Evolutionary conservation across 176 grass and related monocot species (phyloP).

Genomic region (Hyparrhenia diplandra): DNA sequence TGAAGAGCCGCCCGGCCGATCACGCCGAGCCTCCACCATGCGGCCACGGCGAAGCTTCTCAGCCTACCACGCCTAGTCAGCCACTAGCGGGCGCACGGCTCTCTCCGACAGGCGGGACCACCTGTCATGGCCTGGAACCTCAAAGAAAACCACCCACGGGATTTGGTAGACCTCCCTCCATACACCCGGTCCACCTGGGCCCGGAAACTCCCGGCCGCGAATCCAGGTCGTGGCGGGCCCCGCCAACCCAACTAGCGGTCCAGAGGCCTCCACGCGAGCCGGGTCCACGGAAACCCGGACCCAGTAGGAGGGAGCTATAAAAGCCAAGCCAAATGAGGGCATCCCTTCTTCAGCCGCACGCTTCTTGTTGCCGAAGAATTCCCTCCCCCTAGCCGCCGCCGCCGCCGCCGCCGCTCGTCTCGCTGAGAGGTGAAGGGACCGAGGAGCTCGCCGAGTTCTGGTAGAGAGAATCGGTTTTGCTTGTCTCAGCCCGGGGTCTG

Average conservation of each 20-base stretch:
- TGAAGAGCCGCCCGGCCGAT: no score
- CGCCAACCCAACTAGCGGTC: neutral
- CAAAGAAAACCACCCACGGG: neutral
- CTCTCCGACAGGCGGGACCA: neutral
- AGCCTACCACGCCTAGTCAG: conserved; percentile 19
- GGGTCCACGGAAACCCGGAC: neutral
- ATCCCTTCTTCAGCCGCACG: conserved; percentile 31
- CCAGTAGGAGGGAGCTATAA: conserved; percentile 12
- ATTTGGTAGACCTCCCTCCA: neutral
- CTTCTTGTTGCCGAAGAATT: conserved; percentile 18
- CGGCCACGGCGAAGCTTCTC: conserved; percentile 16
- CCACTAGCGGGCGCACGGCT: neutral
- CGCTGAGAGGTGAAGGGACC: no score
- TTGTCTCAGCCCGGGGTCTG: conserved; percentile 10
- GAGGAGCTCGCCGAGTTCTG: neutral
- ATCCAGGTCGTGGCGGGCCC: neutral
- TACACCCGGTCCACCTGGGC: neutral
- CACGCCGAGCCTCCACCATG: no score
- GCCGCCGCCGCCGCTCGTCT: conserved; percentile 28
- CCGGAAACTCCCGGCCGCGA: neutral
- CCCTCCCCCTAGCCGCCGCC: neutral
- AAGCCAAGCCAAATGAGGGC: conserved; percentile 5
- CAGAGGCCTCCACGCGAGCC: neutral
- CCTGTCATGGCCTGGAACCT: neutral
- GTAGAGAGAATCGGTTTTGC: neutral